A percentile compares a stretch with the other conserved stretches of the same genome.
Conservation (phyloP, 2,329 filamentous ascomycete genomes). For the Alternaria longipes region DNA sequence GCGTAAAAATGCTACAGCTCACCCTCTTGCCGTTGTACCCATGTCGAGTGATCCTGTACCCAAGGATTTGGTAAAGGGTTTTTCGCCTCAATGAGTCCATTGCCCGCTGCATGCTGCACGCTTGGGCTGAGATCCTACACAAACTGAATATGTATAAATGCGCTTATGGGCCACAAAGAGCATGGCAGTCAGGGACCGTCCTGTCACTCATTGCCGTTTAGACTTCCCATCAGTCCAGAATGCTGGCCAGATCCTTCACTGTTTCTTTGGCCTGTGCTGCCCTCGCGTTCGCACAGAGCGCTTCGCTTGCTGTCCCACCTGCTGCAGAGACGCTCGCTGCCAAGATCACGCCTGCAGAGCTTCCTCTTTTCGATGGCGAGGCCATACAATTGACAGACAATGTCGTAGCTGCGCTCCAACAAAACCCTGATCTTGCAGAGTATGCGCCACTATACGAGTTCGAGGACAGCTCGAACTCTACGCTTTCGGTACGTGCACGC, state of each 20-base stretch:
- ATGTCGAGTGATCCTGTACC: not conserved
- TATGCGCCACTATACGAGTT: conserved; percentile 51
- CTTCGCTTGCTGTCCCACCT: conserved; percentile 33
- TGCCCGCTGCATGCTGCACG: not conserved
- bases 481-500: conserved; percentile 14
- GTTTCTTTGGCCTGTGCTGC: conserved; percentile 26
- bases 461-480: conserved; percentile 28
- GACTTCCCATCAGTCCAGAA: conserved; percentile 11
- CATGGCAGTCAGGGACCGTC: not conserved
- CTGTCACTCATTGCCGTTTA: not conserved
- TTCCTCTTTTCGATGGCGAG: conserved; percentile 34
- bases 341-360: conserved; percentile 30
- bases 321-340: conserved; percentile 36
- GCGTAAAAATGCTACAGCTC: not conserved
- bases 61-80: not conserved
- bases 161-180: not conserved
- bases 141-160: not conserved
- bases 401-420: conserved; percentile 30
- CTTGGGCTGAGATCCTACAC: not conserved
- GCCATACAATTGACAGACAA: conserved; percentile 38
- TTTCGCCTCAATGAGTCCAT: not conserved
- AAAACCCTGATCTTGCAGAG: conserved; percentile 26
- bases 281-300: conserved; percentile 27
- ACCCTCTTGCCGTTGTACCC: not conserved
- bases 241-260: conserved; percentile 27